These are phyloP conservation scores for Pugionium cornutum DNA, from an alignment of 345 rosid species.

Conservation along the genomic window DNA sequence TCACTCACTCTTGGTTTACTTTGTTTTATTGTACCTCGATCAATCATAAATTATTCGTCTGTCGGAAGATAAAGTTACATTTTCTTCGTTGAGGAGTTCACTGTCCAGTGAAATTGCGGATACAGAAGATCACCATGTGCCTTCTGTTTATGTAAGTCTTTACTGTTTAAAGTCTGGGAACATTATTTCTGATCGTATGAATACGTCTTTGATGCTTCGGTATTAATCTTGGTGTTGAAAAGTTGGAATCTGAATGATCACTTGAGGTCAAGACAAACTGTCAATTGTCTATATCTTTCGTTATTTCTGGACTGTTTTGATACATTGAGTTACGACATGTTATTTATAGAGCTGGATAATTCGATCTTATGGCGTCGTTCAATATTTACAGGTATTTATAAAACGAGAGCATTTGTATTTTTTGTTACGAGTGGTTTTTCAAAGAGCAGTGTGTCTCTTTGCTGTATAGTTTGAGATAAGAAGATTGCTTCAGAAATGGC, in stretches of 20 bases:
- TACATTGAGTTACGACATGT: no score
- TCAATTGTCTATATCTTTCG: background rate
- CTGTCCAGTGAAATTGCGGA: conserved; percentile 5
- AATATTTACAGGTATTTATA: conserved; percentile 24
- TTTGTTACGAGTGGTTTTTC: conserved; percentile 5
- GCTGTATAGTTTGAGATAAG: background rate
- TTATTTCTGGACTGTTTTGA: background rate
- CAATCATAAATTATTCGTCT: background rate
- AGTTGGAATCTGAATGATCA: background rate
- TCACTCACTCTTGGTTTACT: conserved; percentile 7
- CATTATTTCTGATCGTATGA: background rate
- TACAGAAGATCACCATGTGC: background rate
- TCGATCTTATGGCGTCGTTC: background rate
- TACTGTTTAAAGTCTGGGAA: background rate
- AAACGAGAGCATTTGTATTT: conserved; percentile 15
- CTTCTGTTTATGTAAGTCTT: conserved; percentile 20
- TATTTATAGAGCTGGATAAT: background rate
- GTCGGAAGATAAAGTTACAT: background rate
- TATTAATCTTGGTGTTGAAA: background rate
- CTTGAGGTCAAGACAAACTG: background rate
- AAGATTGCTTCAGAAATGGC: conserved; percentile 51
- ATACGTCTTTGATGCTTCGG: background rate
- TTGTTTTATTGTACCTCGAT: conserved; percentile 25
- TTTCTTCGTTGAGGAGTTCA: background rate
- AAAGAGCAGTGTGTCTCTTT: conserved; percentile 10